phyloP scores from a whole-genome alignment of 176 grass and related monocot genomes.

The Ensete ventricosum region DNA sequence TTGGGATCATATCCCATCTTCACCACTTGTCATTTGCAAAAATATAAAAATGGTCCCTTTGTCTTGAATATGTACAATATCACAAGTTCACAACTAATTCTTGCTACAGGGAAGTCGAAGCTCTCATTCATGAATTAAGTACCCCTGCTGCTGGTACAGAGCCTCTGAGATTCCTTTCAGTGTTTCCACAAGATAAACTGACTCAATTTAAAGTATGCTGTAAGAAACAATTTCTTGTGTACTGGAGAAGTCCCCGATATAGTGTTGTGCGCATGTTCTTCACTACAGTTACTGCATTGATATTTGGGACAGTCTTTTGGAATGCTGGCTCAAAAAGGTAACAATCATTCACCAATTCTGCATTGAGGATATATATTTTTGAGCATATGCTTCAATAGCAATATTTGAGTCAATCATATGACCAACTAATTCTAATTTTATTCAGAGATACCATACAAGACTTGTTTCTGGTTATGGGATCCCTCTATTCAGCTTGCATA shows the following conservation, averaged over 20 bases:
- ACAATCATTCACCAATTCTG: not conserved
- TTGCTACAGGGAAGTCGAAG: conserved; percentile 36
- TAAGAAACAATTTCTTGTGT: conserved; percentile 55
- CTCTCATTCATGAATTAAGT: conserved; percentile 40
- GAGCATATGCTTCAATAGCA: too few species aligned
- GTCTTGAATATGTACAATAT: not conserved
- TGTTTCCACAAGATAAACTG: conserved; percentile 44
- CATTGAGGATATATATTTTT: not conserved
- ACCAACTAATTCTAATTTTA: conserved; percentile 1
- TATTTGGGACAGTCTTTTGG: conserved; percentile 73
- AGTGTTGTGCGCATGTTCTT: conserved; percentile 57
- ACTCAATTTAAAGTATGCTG: conserved; percentile 46
- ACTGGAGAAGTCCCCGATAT: conserved; percentile 73
- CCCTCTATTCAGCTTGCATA: conserved; percentile 58
- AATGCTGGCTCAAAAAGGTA: conserved; percentile 48
- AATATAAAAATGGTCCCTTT: too few species aligned
- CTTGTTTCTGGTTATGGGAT: conserved; percentile 48
- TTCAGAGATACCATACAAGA: conserved; percentile 52
- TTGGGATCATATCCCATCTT: too few species aligned
- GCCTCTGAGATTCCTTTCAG: conserved; percentile 43
- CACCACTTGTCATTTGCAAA: too few species aligned
- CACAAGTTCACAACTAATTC: not conserved
- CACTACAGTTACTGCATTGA: conserved; percentile 38
- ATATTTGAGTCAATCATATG: not conserved
- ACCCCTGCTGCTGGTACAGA: conserved; percentile 31